Conservation (phyloP, 1,284 basidiomycete genomes). For the Agroathelia rolfsii region DNA sequence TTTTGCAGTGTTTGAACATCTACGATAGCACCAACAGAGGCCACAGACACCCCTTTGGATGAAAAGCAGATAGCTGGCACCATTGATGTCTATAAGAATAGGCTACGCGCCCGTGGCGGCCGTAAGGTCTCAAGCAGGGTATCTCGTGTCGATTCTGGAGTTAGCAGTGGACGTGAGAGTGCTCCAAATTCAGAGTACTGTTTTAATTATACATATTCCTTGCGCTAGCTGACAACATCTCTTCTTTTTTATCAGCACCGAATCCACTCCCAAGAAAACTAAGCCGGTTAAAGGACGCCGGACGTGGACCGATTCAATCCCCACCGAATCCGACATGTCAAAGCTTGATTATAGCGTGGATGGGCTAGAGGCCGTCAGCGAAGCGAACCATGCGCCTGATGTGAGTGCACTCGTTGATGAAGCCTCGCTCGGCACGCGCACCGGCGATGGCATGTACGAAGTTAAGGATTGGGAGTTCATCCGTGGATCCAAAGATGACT, state of each 20-base stretch:
- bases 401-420: conserved; percentile 63
- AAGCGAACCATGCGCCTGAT: conserved; percentile 33
- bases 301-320: conserved; percentile 83
- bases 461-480: conserved; percentile 86
- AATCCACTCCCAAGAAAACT: conserved; percentile 42
- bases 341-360: conserved; percentile 77
- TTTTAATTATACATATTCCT: conserved; percentile 9
- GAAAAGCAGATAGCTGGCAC: conserved; percentile 89
- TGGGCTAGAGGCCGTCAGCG: conserved; percentile 26
- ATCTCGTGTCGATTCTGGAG: conserved; percentile 39
- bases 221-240: conserved; percentile 10
- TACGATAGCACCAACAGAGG: conserved; percentile 44
- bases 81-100: conserved; percentile 81
- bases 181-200: conserved; percentile 56
- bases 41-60: conserved; percentile 51
- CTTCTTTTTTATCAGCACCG: conserved; percentile 36
- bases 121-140: conserved; percentile 42
- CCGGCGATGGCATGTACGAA: conserved; percentile 83
- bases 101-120: conserved; percentile 62
- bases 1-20: too few species aligned
- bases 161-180: conserved; percentile 57
- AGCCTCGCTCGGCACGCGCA: conserved; percentile 72
- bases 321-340: conserved; percentile 79
- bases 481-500: conserved; percentile 24
- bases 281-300: conserved; percentile 71